Conservation (phyloP, 345 rosid genomes). For the Pseudoturritis turrita region DNA sequence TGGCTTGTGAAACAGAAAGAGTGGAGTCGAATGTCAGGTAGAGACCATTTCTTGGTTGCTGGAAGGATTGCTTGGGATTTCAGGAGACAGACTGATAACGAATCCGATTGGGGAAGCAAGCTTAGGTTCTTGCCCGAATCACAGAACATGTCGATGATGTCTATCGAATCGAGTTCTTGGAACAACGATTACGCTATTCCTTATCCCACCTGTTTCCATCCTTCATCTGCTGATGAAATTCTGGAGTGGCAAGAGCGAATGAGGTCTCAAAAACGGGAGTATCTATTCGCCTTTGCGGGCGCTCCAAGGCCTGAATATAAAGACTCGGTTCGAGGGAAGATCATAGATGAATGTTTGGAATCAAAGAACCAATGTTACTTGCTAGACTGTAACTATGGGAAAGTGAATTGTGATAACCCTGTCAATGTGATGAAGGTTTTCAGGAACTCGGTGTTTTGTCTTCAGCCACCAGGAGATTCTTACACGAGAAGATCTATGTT, state of each 20-base stretch:
- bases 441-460: slow-evolving; percentile 55
- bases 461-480: slow-evolving; percentile 68
- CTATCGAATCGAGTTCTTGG: slow-evolving; percentile 61
- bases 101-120: slow-evolving; percentile 65
- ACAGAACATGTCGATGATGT: slow-evolving; percentile 56
- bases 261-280: slow-evolving; percentile 37
- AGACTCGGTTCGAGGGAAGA: slow-evolving; percentile 51
- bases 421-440: slow-evolving; percentile 55
- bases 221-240: slow-evolving; percentile 35
- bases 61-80: slow-evolving; percentile 82
- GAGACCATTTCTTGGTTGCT: slow-evolving; percentile 62
- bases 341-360: slow-evolving; percentile 55
- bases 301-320: slow-evolving; percentile 57
- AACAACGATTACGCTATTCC: slow-evolving; percentile 63
- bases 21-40: slow-evolving; percentile 53
- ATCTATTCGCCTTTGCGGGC: slow-evolving; percentile 55
- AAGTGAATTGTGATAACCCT: slow-evolving; percentile 48
- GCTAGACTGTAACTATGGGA: slow-evolving; percentile 52
- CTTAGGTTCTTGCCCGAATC: slow-evolving; percentile 61
- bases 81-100: slow-evolving; percentile 52
- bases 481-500: slow-evolving; percentile 58
- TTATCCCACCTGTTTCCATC: slow-evolving; percentile 66
- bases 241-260: slow-evolving; percentile 49
- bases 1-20: slow-evolving; percentile 48
- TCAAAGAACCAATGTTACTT: slow-evolving; percentile 41